These are phyloP conservation scores for Aspergillus funiculosus DNA, from an alignment of 495 filamentous ascomycete genomes.

Conservation along the genomic window DNA sequence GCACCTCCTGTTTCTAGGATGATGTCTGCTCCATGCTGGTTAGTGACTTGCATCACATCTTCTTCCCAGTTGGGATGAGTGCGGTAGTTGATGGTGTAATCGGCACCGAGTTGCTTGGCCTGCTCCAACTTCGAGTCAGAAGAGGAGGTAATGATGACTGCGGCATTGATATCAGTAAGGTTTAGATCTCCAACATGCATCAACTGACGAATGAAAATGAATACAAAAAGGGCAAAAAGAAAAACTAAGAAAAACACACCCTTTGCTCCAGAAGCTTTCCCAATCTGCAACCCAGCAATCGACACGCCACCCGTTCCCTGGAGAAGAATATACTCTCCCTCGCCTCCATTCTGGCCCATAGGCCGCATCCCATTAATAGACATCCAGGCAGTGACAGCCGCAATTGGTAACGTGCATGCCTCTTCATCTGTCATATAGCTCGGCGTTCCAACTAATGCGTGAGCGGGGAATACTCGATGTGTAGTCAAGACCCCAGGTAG, in stretches of 20 bases:
- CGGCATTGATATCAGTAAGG: background rate
- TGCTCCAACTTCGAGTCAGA: slow-evolving; percentile 56
- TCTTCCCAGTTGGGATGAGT: slow-evolving; percentile 63
- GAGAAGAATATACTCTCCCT: slow-evolving; percentile 62
- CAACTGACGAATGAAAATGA: background rate
- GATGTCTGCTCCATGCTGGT: slow-evolving; percentile 58
- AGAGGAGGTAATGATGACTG: slow-evolving; percentile 71
- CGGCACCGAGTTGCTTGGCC: slow-evolving; percentile 54
- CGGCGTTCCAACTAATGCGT: slow-evolving; percentile 60
- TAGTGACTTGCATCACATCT: slow-evolving; percentile 56
- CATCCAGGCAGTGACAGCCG: slow-evolving; percentile 76
- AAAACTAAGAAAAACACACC: slow-evolving; percentile 23
- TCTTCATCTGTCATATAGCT: slow-evolving; percentile 56
- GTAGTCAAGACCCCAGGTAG: slow-evolving; percentile 63
- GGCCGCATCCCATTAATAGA: slow-evolving; percentile 63
- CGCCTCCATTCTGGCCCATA: slow-evolving; percentile 51
- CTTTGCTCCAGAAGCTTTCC: slow-evolving; percentile 69
- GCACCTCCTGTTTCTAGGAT: slow-evolving; percentile 64
- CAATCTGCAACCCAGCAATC: slow-evolving; percentile 73
- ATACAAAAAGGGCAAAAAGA: background rate
- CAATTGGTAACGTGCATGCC: slow-evolving; percentile 62
- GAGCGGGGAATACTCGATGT: slow-evolving; percentile 61
- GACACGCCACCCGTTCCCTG: slow-evolving; percentile 79
- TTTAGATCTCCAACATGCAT: background rate
- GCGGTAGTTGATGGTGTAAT: slow-evolving; percentile 62